Evolutionary conservation across 345 rosid species (phyloP).

Genomic region (Stellera chamaejasme): DNA sequence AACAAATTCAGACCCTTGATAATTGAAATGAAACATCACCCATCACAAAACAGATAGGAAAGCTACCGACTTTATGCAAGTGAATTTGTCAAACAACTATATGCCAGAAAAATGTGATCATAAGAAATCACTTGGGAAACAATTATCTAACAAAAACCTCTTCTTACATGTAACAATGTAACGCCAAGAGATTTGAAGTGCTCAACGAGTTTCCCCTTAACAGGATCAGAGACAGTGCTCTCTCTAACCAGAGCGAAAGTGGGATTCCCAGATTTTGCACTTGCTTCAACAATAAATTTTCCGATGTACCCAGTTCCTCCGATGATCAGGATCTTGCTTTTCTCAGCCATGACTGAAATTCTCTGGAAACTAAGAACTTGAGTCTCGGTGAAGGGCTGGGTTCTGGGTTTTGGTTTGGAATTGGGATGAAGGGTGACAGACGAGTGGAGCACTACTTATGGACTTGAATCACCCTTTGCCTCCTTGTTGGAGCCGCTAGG

Average conservation of each 20-base stretch:
- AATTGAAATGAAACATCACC: neutral
- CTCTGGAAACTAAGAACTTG: neutral
- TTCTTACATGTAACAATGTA: constrained; percentile 42
- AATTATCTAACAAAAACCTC: no score
- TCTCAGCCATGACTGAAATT: constrained; percentile 33
- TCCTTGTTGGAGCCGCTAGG: neutral
- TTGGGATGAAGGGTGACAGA: neutral
- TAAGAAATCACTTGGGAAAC: neutral
- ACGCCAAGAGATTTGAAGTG: constrained; percentile 50
- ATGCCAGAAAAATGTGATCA: neutral
- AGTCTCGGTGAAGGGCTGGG: neutral
- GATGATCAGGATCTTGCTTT: constrained; percentile 58
- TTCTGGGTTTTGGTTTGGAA: neutral
- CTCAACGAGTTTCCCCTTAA: constrained; percentile 40
- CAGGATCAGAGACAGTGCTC: constrained; percentile 38
- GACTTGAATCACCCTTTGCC: neutral
- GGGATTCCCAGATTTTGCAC: constrained; percentile 46
- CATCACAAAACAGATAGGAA: neutral
- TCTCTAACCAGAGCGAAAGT: constrained; percentile 61
- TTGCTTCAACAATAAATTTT: constrained; percentile 55
- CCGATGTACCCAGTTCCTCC: constrained; percentile 83
- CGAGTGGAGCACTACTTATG: constrained; percentile 9
- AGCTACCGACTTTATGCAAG: no score
- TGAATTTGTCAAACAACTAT: neutral
- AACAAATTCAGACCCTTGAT: no score